Base-by-base conservation (phyloP, 2,329 filamentous ascomycete species). In the Talaromyces rugulosus region DNA sequence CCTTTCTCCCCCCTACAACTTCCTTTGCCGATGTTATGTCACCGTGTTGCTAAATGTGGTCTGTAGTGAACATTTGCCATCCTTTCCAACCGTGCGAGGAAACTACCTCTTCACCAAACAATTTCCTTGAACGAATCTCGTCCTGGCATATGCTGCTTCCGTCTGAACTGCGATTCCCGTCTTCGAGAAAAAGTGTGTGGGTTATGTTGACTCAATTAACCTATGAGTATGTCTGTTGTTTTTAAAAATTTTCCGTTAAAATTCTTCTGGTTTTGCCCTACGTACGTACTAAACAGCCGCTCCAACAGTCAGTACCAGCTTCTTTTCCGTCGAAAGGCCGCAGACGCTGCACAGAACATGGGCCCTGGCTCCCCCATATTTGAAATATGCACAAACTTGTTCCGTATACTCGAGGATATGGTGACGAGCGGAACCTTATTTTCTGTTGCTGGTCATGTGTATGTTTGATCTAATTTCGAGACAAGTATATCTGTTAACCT, bases 391-490 rank as follows among this genome's bases (percentile, higher is more conserved):
- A 65, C 64, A 5, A 59, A 62, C 14, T 64, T 69, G 16, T 66
- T 61, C 40, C 62, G 66, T 23, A 62, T 69, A 28, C 54, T 68
- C 11, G 68, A 70, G 36, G 63, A 68, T 6, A 47, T 69, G 12
- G 60, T 70, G 57, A 63, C 64, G 4, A 68, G 63, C 1, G 66
- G 65, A 56, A 52, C 60, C 11, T 28, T 64, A 18, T 64, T 64
- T 27, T 44, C 56, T 44, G 64, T 59, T 30, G 56, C 65, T 33
- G 62, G 28, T 3, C 59, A 47, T 52, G 62, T 63, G 64, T 64
- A 53, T 6, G 64, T 54, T 51, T 12, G 44, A 23, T 5, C 14
- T 16, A 53, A 18, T 31, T 31, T 31, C 27, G 50, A 16, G 14
- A 30, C 5, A 4, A 16, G 1, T 27, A 53, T 31, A 53, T 16